Conservation (phyloP, 805 yeast genomes). For the Komagataella phaffii region DNA sequence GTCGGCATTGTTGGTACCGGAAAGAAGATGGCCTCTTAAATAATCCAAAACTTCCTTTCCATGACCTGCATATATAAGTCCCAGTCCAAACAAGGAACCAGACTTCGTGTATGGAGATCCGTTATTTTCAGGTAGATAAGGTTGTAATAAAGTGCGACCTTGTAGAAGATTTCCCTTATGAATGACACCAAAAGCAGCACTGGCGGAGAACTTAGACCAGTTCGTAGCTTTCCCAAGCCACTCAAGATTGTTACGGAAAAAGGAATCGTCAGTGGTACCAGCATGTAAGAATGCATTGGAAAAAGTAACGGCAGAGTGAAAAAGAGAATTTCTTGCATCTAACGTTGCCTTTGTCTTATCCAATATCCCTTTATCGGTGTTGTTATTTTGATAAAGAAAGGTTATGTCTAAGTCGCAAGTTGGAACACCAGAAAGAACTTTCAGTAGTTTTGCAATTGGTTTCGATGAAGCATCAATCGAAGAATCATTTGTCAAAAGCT, state of each 20-base stretch:
- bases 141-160: constrained; percentile 76
- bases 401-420: constrained; percentile 88
- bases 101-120: constrained; percentile 88
- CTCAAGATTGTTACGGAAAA: constrained; percentile 79
- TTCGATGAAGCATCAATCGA: constrained; percentile 10
- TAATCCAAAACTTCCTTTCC: constrained; percentile 79
- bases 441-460: constrained; percentile 34
- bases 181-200: constrained; percentile 95
- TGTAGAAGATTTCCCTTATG: constrained; percentile 90
- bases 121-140: constrained; percentile 75
- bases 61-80: constrained; percentile 91
- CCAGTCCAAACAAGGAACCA: constrained; percentile 88
- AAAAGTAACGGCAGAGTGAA: constrained; percentile 92
- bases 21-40: constrained; percentile 59
- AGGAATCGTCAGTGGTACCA: constrained; percentile 92
- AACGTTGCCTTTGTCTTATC: constrained; percentile 68
- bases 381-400: constrained; percentile 73
- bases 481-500: constrained; percentile 19
- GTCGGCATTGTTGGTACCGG: constrained; percentile 26
- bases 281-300: constrained; percentile 91
- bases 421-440: constrained; percentile 81
- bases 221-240: constrained; percentile 97
- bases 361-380: constrained; percentile 72
- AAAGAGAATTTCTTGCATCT: constrained; percentile 87
- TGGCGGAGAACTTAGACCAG: constrained; percentile 96